Conservation (phyloP, 1,284 basidiomycete species). For the Anthracocystis panici-leucophaei region DNA sequence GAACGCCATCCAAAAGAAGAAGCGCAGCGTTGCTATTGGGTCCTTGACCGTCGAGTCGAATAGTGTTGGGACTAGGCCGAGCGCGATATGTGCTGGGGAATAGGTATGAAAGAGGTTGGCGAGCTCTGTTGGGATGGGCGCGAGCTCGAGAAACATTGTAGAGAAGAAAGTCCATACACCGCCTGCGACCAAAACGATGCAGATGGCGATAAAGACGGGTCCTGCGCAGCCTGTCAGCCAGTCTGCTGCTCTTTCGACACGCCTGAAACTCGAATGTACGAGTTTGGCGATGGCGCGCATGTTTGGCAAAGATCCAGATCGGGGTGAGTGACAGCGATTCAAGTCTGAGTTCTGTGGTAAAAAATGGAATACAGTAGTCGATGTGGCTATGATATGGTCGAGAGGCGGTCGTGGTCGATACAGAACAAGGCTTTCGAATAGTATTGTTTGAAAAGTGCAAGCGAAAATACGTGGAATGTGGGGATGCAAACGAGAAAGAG, state of each 20-base stretch:
- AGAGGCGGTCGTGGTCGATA: no score
- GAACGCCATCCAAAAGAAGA: conserved; percentile 71
- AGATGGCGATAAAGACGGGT: conserved; percentile 81
- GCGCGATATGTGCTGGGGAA: conserved; percentile 57
- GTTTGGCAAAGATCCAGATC: background rate
- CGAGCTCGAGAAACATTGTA: conserved; percentile 50
- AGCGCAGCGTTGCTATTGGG: conserved; percentile 40
- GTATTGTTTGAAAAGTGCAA: no score
- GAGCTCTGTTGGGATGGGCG: conserved; percentile 53
- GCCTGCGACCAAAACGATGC: conserved; percentile 77
- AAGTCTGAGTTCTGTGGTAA: background rate
- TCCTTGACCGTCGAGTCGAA: conserved; percentile 34
- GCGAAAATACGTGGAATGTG: no score
- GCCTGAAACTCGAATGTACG: conserved; percentile 88
- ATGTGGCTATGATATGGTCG: no score
- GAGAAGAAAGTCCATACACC: conserved; percentile 81
- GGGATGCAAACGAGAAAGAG: no score
- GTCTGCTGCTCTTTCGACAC: conserved; percentile 82
- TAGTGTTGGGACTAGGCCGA: conserved; percentile 51
- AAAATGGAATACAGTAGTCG: no score
- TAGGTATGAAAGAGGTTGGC: conserved; percentile 47
- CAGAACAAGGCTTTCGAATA: no score
- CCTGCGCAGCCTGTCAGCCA: conserved; percentile 88
- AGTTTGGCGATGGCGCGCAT: conserved; percentile 67
- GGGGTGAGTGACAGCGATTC: background rate